Evolutionary conservation across 306 rosid species (phyloP).

Genomic region (Trichosanthes cucumerina): DNA sequence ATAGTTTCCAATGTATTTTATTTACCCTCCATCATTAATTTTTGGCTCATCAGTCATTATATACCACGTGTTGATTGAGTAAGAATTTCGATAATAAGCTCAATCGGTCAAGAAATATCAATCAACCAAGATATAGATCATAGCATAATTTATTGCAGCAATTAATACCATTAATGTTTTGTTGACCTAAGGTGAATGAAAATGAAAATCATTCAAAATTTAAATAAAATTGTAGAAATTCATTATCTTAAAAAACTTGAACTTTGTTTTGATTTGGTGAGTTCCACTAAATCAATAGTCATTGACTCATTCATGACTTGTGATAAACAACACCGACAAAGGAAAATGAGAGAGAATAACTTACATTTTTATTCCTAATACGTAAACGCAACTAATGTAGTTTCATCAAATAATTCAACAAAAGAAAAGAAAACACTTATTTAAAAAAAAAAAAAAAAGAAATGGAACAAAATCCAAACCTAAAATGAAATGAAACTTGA

Average conservation of each 20-base stretch:
- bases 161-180: not conserved
- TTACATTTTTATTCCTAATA: not conserved
- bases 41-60: not conserved
- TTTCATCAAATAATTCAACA: no score
- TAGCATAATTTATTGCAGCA: not conserved
- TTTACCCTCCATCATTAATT: not conserved
- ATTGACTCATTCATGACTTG: not conserved
- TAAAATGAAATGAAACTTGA: no score
- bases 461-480: no score
- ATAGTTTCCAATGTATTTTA: not conserved
- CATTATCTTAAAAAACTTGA: not conserved
- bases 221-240: not conserved
- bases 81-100: not conserved
- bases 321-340: not conserved
- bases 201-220: not conserved
- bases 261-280: not conserved
- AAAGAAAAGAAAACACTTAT: not conserved
- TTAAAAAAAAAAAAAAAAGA: no score
- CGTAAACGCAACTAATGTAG: no score
- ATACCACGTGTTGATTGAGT: not conserved
- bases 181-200: not conserved
- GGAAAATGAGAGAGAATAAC: no score
- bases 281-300: not conserved
- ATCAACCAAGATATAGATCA: not conserved
- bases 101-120: not conserved